Evolutionary conservation across 176 grass and related monocot genomes (phyloP).

Genomic region (Ampelocalamus luodianensis): DNA sequence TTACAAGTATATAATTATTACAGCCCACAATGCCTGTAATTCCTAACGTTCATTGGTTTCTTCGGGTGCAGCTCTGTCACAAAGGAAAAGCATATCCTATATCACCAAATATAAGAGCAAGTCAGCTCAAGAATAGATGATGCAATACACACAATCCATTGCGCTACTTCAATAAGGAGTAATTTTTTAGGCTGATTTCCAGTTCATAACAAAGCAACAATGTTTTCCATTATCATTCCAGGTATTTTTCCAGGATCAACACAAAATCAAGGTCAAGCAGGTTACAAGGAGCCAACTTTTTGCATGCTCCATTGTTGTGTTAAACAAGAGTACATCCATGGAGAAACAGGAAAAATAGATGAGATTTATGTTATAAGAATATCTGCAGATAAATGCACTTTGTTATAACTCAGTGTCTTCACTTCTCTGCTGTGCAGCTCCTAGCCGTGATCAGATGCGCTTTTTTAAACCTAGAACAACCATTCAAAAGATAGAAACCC

Average conservation of each 20-base stretch:
- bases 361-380: conserved; percentile 22
- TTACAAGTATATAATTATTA: conserved; percentile 30
- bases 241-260: background rate
- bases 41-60: conserved; percentile 44
- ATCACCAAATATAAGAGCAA: conserved; percentile 42
- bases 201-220: background rate
- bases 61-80: too few relatives aligned
- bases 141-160: background rate
- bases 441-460: conserved; percentile 65
- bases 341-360: conserved; percentile 13
- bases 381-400: conserved; percentile 37
- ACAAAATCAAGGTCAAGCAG: background rate
- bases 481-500: conserved; percentile 48
- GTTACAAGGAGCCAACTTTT: conserved; percentile 23
- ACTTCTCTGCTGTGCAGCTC: conserved; percentile 49
- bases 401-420: conserved; percentile 46
- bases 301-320: conserved; percentile 32
- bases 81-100: too few relatives aligned
- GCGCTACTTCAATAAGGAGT: background rate
- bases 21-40: conserved; percentile 35
- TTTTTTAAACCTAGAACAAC: conserved; percentile 65
- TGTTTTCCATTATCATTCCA: background rate
- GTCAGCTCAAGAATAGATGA: conserved; percentile 36
- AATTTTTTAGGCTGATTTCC: background rate
- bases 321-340: conserved; percentile 6